Conservation (phyloP, 179 eudicot genomes). For the Sideroxylon spinosum region DNA sequence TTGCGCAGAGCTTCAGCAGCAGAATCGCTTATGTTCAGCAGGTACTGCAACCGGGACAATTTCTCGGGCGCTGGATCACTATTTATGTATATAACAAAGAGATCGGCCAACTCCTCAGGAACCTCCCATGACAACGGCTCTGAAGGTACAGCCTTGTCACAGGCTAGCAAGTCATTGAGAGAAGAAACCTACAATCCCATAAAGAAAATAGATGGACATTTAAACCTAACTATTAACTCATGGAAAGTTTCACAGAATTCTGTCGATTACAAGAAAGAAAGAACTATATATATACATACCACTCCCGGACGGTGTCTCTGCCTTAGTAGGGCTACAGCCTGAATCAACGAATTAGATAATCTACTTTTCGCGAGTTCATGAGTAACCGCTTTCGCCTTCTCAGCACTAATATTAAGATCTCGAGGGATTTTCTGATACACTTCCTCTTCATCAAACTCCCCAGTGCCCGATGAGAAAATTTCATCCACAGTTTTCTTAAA, state of each 20-base stretch:
- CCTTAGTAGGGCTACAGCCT: conserved; percentile 77
- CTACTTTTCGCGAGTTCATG: conserved; percentile 72
- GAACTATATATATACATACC: conserved; percentile 41
- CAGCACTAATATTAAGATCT: conserved; percentile 63
- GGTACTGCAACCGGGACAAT: conserved; percentile 57
- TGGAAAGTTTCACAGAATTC: not conserved
- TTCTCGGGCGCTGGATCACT: conserved; percentile 62
- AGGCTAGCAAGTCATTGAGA: conserved; percentile 78
- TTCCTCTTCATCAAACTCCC: conserved; percentile 91
- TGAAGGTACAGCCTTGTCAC: conserved; percentile 91
- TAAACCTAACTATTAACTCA: not conserved
- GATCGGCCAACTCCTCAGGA: conserved; percentile 71
- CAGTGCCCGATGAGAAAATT: conserved; percentile 88
- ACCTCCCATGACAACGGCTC: conserved; percentile 80
- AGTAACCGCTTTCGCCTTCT: conserved; percentile 64
- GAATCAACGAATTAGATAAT: conserved; percentile 63
- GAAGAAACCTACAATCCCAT: conserved; percentile 51
- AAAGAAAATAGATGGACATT: not conserved
- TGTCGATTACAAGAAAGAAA: not conserved
- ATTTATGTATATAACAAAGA: conserved; percentile 54
- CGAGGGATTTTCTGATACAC: conserved; percentile 78
- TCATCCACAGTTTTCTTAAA: conserved; percentile 72
- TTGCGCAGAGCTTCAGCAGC: conserved; percentile 52
- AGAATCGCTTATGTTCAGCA: conserved; percentile 69
- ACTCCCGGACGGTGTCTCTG: conserved; percentile 74